These are phyloP conservation scores for Penstemon barbatus DNA, from an alignment of 257 asterid species.

Conservation along the genomic window DNA sequence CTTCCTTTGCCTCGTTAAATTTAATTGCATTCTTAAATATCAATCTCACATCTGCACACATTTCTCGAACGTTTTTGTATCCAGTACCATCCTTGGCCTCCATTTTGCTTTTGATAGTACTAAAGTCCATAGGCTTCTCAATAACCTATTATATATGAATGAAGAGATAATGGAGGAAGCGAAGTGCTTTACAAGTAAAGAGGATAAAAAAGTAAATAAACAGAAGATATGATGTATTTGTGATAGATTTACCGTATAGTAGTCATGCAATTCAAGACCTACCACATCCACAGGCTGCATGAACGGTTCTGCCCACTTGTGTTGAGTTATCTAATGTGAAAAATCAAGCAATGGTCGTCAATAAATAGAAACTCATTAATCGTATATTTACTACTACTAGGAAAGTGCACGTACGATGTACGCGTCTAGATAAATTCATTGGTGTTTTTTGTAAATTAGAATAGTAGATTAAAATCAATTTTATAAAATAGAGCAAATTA, in stretches of 20 bases:
- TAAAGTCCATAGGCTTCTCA: slow-evolving; percentile 96
- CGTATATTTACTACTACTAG: not conserved
- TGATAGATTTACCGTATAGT: slow-evolving; percentile 56
- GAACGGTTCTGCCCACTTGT: slow-evolving; percentile 88
- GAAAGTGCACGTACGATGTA: too few species aligned
- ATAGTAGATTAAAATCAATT: too few species aligned
- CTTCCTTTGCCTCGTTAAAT: slow-evolving; percentile 74
- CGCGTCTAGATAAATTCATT: too few species aligned
- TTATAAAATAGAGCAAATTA: too few species aligned
- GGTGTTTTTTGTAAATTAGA: too few species aligned
- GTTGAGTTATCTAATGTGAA: slow-evolving; percentile 66
- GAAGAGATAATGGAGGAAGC: not conserved
- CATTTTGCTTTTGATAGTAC: slow-evolving; percentile 80
- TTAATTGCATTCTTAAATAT: slow-evolving; percentile 91
- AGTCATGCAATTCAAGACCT: slow-evolving; percentile 84
- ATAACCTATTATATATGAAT: slow-evolving; percentile 49
- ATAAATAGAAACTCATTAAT: not conserved
- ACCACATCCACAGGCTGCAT: slow-evolving; percentile 94
- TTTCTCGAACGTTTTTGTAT: slow-evolving; percentile 81
- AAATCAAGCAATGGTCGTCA: not conserved
- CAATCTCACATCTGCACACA: slow-evolving; percentile 81
- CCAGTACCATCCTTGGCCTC: slow-evolving; percentile 84
- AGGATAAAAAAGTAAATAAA: not conserved
- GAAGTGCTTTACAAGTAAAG: not conserved
- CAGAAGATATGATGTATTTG: not conserved